Evolutionary conservation across 2,329 filamentous ascomycete species (phyloP), one percentile per base, ranked within the genome.

Genomic region (Colletotrichum trifolii): DNA sequence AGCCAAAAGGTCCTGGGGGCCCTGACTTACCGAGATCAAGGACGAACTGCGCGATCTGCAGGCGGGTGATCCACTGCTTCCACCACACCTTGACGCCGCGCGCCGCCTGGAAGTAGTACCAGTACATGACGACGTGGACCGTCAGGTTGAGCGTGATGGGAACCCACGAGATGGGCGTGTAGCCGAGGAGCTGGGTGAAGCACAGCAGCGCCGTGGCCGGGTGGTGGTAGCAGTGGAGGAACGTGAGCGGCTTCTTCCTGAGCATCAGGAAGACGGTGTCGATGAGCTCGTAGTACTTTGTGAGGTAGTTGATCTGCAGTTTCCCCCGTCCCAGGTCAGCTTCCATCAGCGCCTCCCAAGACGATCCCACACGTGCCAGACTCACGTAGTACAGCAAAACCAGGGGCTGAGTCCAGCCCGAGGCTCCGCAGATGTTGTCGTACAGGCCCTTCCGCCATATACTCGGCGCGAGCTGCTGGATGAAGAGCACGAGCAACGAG

Each of bases 41-140:
- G 73, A 96, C 86, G 81, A 96, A 96, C 76, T 96, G 93, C 71
- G 89, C 86, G 78, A 96, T 96, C 79, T 96, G 93, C 74, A 96
- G 89, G 75, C 92, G 90, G 70, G 93, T 96, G 77, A 96, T 94
- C 89, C 93, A 96, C 80, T 96, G 91, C 88, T 96, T 96, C 93
- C 93, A 96, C 92, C 92, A 95, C 79, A 96, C 94, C 74, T 88
- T 89, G 77, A 96, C 88, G 69, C 93, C 93, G 69, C 93, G 91
- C 54, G 93, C 92, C 73, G 91, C 92, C 83, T 96, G 93, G 87
- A 96, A 96, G 86, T 96, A 96, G 87, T 96, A 96, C 92, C 92
- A 96, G 88, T 96, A 96, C 93, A 96, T 96, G 75, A 96, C 89
- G 60, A 96, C 93, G 79, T 96, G 93, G 57, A 96, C 93, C 67